phyloP scores from a whole-genome alignment of 805 yeast species.

The Jamesozyma spencerorum region DNA sequence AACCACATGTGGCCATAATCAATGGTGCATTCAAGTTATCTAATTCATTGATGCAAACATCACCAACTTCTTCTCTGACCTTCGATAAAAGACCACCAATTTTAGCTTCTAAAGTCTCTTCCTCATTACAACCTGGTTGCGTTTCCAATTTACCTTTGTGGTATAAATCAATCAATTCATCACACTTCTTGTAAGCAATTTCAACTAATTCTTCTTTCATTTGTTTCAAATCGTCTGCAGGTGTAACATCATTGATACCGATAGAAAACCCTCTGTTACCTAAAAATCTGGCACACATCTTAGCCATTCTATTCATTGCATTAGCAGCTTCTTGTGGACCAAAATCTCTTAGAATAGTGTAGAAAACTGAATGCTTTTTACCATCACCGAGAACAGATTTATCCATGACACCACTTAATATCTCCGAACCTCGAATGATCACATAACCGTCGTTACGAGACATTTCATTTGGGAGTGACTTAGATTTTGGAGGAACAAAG shows the following conservation, averaged over 20 bases:
- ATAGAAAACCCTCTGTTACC: constrained; percentile 96
- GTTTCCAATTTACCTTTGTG: constrained; percentile 86
- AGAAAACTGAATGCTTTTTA: constrained; percentile 91
- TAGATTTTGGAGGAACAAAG: constrained; percentile 58
- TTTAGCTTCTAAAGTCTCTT: constrained; percentile 94
- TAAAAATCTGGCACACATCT: constrained; percentile 86
- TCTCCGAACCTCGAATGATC: constrained; percentile 78
- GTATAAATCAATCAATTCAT: constrained; percentile 71
- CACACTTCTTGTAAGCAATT: constrained; percentile 82
- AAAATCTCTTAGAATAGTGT: constrained; percentile 87
- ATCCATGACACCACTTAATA: constrained; percentile 93
- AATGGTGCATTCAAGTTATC: constrained; percentile 89
- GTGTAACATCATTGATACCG: constrained; percentile 96
- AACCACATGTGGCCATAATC: constrained; percentile 98
- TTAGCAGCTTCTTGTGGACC: constrained; percentile 94
- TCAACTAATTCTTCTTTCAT: constrained; percentile 86
- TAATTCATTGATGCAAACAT: constrained; percentile 86
- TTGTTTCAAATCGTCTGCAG: constrained; percentile 64
- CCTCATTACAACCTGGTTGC: constrained; percentile 98
- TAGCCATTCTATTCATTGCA: constrained; percentile 99
- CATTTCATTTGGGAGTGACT: constrained; percentile 80
- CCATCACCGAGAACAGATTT: constrained; percentile 96
- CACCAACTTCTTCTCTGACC: constrained; percentile 98
- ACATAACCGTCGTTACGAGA: constrained; percentile 96
- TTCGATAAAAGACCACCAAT: constrained; percentile 93